phyloP scores from a whole-genome alignment of 352 stramenopile species.

The Stramenopiles sp. region DNA sequence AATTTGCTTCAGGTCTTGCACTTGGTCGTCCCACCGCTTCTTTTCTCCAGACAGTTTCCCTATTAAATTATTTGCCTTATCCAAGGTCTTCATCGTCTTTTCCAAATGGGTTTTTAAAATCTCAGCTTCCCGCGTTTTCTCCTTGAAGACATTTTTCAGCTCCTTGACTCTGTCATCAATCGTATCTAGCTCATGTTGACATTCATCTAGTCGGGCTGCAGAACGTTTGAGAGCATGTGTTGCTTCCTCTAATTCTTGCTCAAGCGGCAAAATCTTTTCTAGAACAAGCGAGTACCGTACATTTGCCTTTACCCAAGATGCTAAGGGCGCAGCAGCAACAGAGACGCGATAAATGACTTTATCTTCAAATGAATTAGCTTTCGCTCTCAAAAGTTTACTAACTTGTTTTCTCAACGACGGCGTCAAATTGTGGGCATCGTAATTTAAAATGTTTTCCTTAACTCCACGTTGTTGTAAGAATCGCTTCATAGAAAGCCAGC shows the following conservation, averaged over 20 bases:
- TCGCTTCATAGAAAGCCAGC: constrained; percentile 89
- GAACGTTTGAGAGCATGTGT: constrained; percentile 56
- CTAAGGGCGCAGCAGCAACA: constrained; percentile 71
- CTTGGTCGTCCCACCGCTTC: constrained; percentile 63
- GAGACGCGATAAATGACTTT: constrained; percentile 78
- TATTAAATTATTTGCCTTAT: constrained; percentile 66
- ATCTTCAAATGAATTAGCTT: constrained; percentile 71
- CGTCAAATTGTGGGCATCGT: constrained; percentile 68
- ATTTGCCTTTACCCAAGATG: constrained; percentile 83
- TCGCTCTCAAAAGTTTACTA: constrained; percentile 71
- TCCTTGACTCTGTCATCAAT: constrained; percentile 53
- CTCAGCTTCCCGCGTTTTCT: constrained; percentile 74
- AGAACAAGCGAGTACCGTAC: constrained; percentile 81
- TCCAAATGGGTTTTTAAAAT: constrained; percentile 60
- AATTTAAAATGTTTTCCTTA: constrained; percentile 89
- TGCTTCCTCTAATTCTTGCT: constrained; percentile 64
- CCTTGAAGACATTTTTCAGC: constrained; percentile 71
- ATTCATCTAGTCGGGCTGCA: constrained; percentile 57
- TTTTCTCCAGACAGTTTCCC: constrained; percentile 71
- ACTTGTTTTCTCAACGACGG: constrained; percentile 67
- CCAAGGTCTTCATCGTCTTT: constrained; percentile 58
- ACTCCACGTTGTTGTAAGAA: constrained; percentile 80
- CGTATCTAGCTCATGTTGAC: constrained; percentile 64
- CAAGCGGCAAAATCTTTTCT: constrained; percentile 77
- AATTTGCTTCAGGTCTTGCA: constrained; percentile 48